Conservation (phyloP, 1,139 yeast genomes). For the Suhomyces bokatorum region DNA sequence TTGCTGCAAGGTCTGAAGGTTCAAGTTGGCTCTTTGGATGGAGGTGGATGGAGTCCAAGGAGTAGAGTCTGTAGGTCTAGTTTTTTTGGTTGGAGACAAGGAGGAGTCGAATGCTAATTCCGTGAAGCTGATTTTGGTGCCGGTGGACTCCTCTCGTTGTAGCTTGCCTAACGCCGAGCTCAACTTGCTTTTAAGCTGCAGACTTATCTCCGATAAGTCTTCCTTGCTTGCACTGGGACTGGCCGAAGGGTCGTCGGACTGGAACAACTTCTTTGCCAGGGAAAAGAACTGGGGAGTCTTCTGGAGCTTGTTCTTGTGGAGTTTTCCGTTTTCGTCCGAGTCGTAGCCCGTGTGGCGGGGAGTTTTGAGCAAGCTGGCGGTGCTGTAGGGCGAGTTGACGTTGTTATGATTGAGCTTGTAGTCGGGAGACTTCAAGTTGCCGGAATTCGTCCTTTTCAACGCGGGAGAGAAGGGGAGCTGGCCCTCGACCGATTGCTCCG, state of each 20-base stretch:
- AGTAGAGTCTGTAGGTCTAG: conserved; percentile 11
- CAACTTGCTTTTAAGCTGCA: conserved; percentile 38
- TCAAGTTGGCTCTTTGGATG: conserved; percentile 33
- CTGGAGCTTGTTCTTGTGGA: conserved; percentile 27
- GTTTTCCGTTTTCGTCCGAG: conserved; percentile 19
- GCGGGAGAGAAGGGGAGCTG: conserved; percentile 43
- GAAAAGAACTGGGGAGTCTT: conserved; percentile 45
- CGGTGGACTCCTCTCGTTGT: conserved; percentile 22
- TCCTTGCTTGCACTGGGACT: conserved; percentile 23
- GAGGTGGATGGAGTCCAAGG: conserved; percentile 28
- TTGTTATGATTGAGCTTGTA: conserved; percentile 27
- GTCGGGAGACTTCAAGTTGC: conserved; percentile 35
- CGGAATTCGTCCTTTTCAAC: conserved; percentile 36
- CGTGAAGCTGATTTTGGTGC: conserved; percentile 30
- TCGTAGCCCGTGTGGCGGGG: conserved; percentile 37
- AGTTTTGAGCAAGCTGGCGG: conserved; percentile 33
- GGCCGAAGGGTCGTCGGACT: conserved; percentile 21
- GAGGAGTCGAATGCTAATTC: conserved; percentile 34
- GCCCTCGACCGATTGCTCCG: conserved; percentile 26
- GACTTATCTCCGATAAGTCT: conserved; percentile 41
- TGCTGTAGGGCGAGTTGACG: conserved; percentile 32
- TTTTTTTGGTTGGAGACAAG: conserved; percentile 32
- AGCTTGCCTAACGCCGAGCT: conserved; percentile 45
- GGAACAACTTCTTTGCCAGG: conserved; percentile 40
- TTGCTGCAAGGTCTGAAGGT: conserved; percentile 41